phyloP scores from a whole-genome alignment of 495 filamentous ascomycete species.

The Tuber melanosporum region DNA sequence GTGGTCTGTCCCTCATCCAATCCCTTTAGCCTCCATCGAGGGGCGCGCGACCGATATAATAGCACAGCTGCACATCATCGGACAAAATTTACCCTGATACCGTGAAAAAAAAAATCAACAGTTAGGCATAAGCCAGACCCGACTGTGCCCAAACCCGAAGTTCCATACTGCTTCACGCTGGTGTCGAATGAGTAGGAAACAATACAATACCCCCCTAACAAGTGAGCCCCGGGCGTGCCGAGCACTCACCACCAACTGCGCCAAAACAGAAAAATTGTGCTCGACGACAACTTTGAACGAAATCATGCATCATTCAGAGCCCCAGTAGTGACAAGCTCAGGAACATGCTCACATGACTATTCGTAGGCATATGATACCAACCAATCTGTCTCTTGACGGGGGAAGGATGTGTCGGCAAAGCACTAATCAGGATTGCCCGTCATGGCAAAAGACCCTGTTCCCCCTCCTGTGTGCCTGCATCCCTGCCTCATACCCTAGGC shows the following conservation, averaged over 20 bases:
- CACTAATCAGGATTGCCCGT: not conserved
- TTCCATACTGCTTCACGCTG: not conserved
- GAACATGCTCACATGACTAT: not conserved
- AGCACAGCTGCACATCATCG: no score
- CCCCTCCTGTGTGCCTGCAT: not conserved
- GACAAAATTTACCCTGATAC: no score
- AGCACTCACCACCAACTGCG: not conserved
- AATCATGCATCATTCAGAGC: not conserved
- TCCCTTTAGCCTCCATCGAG: not conserved
- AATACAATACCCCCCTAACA: not conserved
- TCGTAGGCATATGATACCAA: not conserved
- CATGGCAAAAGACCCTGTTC: not conserved
- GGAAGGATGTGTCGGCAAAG: not conserved
- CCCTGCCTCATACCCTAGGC: not conserved
- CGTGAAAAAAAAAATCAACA: no score
- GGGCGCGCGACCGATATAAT: no score
- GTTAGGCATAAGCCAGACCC: no score
- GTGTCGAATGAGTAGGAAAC: not conserved
- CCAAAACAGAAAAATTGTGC: not conserved
- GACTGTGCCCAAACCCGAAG: not conserved
- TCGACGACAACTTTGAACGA: not conserved
- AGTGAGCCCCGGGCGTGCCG: not conserved
- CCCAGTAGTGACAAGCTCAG: not conserved
- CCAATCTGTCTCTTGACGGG: not conserved
- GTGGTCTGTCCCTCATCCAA: not conserved